Percentiles rank a stretch among this genome's conserved stretches.
Evolutionary conservation across 345 rosid genomes (phyloP).

Genomic region (Psidium guajava): DNA sequence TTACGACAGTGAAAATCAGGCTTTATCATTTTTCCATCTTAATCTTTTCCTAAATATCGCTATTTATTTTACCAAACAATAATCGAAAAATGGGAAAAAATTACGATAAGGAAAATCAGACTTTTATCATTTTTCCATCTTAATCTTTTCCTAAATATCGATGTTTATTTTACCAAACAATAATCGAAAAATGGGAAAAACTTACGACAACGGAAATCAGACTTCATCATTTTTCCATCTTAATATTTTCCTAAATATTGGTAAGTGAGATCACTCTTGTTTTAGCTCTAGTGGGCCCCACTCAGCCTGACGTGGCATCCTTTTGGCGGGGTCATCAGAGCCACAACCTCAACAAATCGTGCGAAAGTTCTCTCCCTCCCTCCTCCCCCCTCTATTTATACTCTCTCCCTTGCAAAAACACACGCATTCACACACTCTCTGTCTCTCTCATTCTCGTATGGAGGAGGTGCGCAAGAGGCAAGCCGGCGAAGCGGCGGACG

Average conservation of each 20-base stretch:
- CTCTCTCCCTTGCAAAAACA: background rate
- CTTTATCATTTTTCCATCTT: background rate
- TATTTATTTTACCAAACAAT: too few relatives aligned
- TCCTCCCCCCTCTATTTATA: background rate
- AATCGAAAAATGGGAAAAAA: too few relatives aligned
- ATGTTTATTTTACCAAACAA: too few relatives aligned
- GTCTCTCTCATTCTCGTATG: constrained; percentile 1
- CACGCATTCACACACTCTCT: background rate
- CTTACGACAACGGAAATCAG: background rate
- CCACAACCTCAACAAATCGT: background rate
- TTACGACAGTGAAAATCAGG: background rate
- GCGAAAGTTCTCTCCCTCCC: background rate
- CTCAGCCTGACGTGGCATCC: background rate
- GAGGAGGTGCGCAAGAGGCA: constrained; percentile 18
- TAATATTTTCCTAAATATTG: background rate
- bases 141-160: too few relatives aligned
- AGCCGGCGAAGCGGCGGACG: background rate
- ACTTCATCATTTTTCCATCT: background rate
- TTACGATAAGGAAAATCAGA: background rate
- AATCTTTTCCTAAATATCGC: too few relatives aligned
- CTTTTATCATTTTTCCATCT: background rate
- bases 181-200: too few relatives aligned
- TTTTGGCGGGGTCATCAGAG: too few relatives aligned
- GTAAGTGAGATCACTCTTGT: background rate
- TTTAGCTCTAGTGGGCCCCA: background rate